Percentiles rank a stretch among this genome's conserved stretches.
Conservation (phyloP, 441 rosid genomes). For the Bocquillonia castaneifolia region DNA sequence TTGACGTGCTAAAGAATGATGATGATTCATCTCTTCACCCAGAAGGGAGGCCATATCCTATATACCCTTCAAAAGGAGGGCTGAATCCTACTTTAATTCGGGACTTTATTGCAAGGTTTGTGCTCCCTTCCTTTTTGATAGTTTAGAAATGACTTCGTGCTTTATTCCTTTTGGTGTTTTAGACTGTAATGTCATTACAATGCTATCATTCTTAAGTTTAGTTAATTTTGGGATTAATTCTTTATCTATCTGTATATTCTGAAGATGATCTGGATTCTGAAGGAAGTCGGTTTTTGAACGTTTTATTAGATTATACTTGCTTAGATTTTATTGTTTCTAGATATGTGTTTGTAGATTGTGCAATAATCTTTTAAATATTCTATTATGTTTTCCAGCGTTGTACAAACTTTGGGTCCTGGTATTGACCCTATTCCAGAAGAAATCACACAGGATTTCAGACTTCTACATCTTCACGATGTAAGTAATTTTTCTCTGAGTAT, state of each 20-base stretch:
- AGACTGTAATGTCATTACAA: background rate
- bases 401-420: slow-evolving; percentile 47
- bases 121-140: slow-evolving; percentile 13
- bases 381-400: slow-evolving; percentile 45
- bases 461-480: slow-evolving; percentile 65
- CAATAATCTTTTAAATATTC: slow-evolving; percentile 6
- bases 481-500: slow-evolving; percentile 27
- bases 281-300: background rate
- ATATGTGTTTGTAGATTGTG: background rate
- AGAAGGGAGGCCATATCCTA: slow-evolving; percentile 80
- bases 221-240: background rate
- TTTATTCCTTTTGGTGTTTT: slow-evolving; percentile 11
- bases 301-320: background rate
- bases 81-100: slow-evolving; percentile 61
- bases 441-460: slow-evolving; percentile 58
- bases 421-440: slow-evolving; percentile 81
- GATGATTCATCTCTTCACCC: slow-evolving; percentile 47
- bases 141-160: slow-evolving; percentile 32
- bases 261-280: background rate
- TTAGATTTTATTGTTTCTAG: background rate
- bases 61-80: slow-evolving; percentile 94
- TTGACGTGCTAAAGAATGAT: slow-evolving; percentile 73
- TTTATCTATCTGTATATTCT: background rate
- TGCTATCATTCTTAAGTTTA: background rate
- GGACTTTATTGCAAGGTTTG: slow-evolving; percentile 66